Conservation (phyloP, 2,329 filamentous ascomycete species). For the Fusarium ramigenum region DNA sequence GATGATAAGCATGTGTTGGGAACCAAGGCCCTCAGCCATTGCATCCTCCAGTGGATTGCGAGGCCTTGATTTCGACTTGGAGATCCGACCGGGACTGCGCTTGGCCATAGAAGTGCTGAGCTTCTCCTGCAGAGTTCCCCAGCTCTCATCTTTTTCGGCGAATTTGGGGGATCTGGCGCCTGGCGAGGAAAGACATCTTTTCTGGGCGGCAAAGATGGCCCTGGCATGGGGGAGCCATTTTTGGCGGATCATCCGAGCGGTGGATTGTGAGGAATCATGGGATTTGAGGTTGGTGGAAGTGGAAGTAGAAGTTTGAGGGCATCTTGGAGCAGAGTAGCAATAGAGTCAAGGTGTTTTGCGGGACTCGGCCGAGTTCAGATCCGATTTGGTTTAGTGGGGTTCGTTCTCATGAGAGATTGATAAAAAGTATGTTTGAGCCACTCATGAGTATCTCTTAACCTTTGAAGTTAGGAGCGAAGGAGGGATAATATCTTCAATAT, state of each 20-base stretch:
- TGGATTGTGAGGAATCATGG: constrained; percentile 29
- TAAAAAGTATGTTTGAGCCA: neutral
- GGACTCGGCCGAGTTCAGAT: constrained; percentile 13
- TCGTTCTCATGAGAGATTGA: neutral
- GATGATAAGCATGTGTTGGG: constrained; percentile 62
- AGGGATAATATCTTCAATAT: accelerated
- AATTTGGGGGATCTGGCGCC: neutral
- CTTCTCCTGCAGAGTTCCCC: neutral
- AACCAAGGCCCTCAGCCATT: neutral
- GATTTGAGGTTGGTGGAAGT: neutral
- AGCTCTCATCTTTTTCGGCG: neutral
- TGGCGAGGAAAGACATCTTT: constrained; percentile 6
- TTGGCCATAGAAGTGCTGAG: neutral
- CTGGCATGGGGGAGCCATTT: constrained; percentile 41
- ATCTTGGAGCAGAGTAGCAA: constrained; percentile 1
- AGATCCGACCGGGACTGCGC: neutral
- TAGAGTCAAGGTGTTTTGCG: constrained; percentile 3
- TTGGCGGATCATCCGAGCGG: constrained; percentile 45
- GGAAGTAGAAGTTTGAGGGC: neutral
- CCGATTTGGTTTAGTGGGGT: constrained; percentile 34
- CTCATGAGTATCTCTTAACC: neutral
- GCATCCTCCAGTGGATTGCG: neutral
- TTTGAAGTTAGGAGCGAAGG: neutral
- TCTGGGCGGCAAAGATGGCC: constrained; percentile 29
- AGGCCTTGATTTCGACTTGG: neutral